Percentiles rank a stretch among this genome's conserved stretches.
phyloP scores from a whole-genome alignment of 2,329 filamentous ascomycete species.

The Colletotrichum endophyticum region DNA sequence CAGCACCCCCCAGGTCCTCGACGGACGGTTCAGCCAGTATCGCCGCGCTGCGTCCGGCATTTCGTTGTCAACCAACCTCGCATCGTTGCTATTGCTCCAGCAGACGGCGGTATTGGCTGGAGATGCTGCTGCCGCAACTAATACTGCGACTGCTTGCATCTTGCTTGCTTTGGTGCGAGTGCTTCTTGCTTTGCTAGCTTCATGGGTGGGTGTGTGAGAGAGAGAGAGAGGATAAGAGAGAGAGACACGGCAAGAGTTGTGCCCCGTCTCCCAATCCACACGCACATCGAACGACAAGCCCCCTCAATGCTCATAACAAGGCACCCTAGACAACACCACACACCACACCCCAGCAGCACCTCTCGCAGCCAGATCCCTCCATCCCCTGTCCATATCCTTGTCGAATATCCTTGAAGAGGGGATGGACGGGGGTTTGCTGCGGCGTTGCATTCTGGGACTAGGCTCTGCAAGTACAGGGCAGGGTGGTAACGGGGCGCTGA shows the following conservation, averaged over 20 bases:
- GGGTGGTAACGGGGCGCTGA: slow-evolving; percentile 10
- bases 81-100: neutral
- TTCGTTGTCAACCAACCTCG: neutral
- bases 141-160: neutral
- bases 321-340: neutral
- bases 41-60: neutral
- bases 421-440: slow-evolving; percentile 12
- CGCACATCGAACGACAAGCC: slow-evolving; percentile 4
- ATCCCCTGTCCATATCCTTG: neutral
- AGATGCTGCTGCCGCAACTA: neutral
- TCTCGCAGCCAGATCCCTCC: slow-evolving; percentile 13
- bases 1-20: neutral
- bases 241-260: neutral
- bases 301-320: slow-evolving; percentile 10
- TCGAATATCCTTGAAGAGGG: slow-evolving; percentile 15
- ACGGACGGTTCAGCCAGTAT: neutral
- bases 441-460: slow-evolving; percentile 18
- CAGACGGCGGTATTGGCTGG: neutral
- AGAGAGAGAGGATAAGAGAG: neutral
- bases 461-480: slow-evolving; percentile 5
- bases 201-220: neutral
- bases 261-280: neutral
- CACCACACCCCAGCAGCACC: neutral
- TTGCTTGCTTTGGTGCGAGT: neutral
- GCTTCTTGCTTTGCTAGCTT: neutral